Percentiles rank a stretch among this genome's conserved stretches.
Conservation (phyloP, 805 yeast genomes). For the Hanseniaspora singularis region DNA sequence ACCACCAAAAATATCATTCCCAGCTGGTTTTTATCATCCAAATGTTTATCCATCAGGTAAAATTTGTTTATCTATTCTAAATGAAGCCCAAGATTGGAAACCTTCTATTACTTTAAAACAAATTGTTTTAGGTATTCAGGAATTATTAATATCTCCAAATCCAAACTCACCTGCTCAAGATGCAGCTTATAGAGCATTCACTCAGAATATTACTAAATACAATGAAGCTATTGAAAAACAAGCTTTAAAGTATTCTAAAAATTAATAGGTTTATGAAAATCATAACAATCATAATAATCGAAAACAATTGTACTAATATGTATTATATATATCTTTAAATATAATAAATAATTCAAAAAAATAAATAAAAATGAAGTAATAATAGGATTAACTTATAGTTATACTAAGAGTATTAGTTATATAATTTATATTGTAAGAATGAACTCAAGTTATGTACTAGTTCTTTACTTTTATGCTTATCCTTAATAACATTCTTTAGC, state of each 20-base stretch:
- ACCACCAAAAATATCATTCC: conserved; percentile 89
- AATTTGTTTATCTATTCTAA: conserved; percentile 79
- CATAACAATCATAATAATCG: not conserved
- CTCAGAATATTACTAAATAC: conserved; percentile 54
- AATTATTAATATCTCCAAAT: conserved; percentile 77
- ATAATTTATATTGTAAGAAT: conserved; percentile 12
- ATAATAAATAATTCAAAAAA: not conserved
- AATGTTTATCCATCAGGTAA: conserved; percentile 97
- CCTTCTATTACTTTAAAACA: conserved; percentile 91
- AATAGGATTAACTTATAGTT: not conserved
- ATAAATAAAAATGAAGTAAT: not conserved
- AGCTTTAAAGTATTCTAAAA: conserved; percentile 54
- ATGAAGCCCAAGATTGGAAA: conserved; percentile 95
- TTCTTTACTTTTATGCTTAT: conserved; percentile 11
- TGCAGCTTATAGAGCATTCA: conserved; percentile 85
- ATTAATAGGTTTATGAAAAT: not conserved
- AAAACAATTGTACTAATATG: not conserved
- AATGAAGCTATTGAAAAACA: conserved; percentile 71
- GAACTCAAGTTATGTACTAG: conserved; percentile 2
- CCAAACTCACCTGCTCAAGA: conserved; percentile 96
- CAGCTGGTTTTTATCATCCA: conserved; percentile 88
- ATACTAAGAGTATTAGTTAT: conserved; percentile 9
- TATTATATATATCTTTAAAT: not conserved
- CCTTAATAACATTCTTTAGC: not conserved
- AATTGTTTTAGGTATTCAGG: conserved; percentile 84